These are phyloP conservation scores for Candida oleophila DNA, from an alignment of 805 yeast species.

Conservation along the genomic window DNA sequence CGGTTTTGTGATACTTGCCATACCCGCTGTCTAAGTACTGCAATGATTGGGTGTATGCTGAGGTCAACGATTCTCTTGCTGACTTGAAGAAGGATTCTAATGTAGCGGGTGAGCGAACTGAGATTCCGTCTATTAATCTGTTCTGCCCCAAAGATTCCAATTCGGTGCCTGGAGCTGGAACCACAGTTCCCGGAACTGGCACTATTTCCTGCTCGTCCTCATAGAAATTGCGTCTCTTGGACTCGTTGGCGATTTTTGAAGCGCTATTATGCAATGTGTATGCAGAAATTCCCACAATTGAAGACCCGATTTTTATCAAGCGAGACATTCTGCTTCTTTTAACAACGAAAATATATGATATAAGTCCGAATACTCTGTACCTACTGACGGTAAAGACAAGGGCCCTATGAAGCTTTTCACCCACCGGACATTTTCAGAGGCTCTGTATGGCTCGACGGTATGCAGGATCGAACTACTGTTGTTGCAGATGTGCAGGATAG, in stretches of 20 bases:
- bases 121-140: conserved; percentile 52
- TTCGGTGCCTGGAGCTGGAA: conserved; percentile 43
- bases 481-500: too few relatives aligned
- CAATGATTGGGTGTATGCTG: conserved; percentile 23
- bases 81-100: conserved; percentile 49
- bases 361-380: too few relatives aligned
- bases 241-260: conserved; percentile 11
- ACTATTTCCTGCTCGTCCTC: conserved; percentile 47
- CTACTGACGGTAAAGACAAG: too few relatives aligned
- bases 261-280: not conserved
- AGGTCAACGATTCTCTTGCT: conserved; percentile 45
- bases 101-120: conserved; percentile 50
- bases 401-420: too few relatives aligned
- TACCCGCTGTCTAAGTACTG: conserved; percentile 47
- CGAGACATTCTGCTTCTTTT: not conserved
- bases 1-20: conserved; percentile 52
- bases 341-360: not conserved
- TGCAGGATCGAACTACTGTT: too few relatives aligned
- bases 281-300: not conserved
- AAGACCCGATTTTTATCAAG: not conserved
- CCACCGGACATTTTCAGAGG: too few relatives aligned
- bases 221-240: conserved; percentile 42
- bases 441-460: too few relatives aligned
- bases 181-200: conserved; percentile 51
- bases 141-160: conserved; percentile 46